Percentiles rank a stretch among this genome's conserved stretches.
phyloP scores from a whole-genome alignment of 768 basidiomycete genomes.

The Hirschioporus abietinus region DNA sequence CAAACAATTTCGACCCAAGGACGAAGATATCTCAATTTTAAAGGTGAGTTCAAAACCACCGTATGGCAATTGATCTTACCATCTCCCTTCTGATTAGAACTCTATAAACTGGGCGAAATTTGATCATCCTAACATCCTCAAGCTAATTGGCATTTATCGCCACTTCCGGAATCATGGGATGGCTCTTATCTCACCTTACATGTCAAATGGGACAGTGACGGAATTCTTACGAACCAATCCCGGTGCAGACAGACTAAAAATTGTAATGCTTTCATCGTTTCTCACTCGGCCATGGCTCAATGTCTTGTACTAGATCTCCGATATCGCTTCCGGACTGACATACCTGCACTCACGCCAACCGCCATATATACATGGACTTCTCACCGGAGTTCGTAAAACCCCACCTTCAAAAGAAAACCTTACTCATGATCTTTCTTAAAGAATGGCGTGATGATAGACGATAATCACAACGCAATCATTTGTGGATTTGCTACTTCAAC shows the following conservation, averaged over 20 bases:
- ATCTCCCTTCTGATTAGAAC: neutral
- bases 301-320: neutral
- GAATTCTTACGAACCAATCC: neutral
- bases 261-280: neutral
- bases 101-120: slow-evolving; percentile 1
- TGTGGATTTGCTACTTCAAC: neutral
- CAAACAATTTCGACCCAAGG: neutral
- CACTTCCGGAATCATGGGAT: neutral
- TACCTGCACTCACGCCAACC: slow-evolving; percentile 1
- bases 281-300: neutral
- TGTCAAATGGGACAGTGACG: neutral
- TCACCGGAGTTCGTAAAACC: neutral
- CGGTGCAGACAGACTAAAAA: slow-evolving; percentile 2
- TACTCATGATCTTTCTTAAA: neutral
- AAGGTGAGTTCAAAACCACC: neutral
- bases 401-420: neutral
- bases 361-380: neutral
- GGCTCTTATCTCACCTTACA: neutral
- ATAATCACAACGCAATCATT: neutral
- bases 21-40: neutral
- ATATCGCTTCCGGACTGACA: neutral
- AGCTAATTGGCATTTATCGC: neutral
- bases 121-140: neutral
- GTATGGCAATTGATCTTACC: neutral
- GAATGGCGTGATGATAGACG: slow-evolving; percentile 3